These are phyloP conservation scores for Amanita pallidorosea DNA, from an alignment of 768 basidiomycete species.

Conservation along the genomic window DNA sequence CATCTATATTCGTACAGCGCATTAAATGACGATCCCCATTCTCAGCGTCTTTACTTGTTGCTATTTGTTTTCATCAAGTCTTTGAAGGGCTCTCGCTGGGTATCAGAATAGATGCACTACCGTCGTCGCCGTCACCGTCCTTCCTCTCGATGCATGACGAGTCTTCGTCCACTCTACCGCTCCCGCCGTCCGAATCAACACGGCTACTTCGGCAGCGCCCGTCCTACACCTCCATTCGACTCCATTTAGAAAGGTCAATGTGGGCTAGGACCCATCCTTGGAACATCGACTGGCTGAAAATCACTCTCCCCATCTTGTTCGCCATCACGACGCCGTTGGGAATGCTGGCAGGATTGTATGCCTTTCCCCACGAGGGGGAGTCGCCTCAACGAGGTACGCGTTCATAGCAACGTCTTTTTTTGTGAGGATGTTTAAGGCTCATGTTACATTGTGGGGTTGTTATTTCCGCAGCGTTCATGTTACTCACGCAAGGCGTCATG, in stretches of 20 bases:
- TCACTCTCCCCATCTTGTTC: conserved; percentile 49
- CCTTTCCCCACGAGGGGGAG: conserved; percentile 25
- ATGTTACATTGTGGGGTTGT: neutral
- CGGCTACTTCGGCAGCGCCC: neutral
- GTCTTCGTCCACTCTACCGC: neutral
- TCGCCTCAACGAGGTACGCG: conserved; percentile 10
- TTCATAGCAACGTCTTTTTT: conserved; percentile 3
- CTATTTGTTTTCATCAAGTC: conserved; percentile 73
- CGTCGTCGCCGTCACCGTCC: conserved; percentile 22
- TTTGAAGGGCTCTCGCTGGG: conserved; percentile 81
- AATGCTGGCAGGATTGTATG: conserved; percentile 46
- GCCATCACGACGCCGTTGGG: conserved; percentile 68
- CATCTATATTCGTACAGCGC: neutral
- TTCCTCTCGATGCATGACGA: conserved; percentile 1
- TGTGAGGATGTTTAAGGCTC: neutral
- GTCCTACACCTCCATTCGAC: neutral
- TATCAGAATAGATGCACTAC: conserved; percentile 64
- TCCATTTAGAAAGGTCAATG: neutral
- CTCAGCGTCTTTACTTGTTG: conserved; percentile 60
- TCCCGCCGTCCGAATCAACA: neutral
- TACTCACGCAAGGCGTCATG: conserved; percentile 62
- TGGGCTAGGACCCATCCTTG: neutral
- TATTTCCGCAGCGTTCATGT: conserved; percentile 30
- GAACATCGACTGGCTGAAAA: conserved; percentile 32
- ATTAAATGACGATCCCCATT: neutral